These are phyloP conservation scores for Pseudogymnoascus sp. DNA, from an alignment of 2,329 filamentous ascomycete species.

Conservation along the genomic window DNA sequence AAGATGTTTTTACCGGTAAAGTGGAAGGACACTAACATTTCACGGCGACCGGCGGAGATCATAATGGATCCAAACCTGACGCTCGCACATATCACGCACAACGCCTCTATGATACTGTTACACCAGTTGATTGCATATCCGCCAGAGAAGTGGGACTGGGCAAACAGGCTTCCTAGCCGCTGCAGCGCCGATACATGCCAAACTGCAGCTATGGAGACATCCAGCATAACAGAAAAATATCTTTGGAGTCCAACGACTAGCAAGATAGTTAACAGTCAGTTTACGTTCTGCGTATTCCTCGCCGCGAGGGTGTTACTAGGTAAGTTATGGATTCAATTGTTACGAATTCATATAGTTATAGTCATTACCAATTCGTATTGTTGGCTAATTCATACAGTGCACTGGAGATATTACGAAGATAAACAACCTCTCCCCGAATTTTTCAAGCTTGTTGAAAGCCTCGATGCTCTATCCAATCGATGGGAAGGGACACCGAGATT, in stretches of 20 bases:
- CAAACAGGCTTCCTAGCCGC: slow-evolving; percentile 22
- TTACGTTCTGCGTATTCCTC: slow-evolving; percentile 27
- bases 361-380: background rate
- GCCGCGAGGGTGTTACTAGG: slow-evolving; percentile 25
- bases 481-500: slow-evolving; percentile 15
- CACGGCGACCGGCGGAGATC: slow-evolving; percentile 19
- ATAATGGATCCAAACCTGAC: slow-evolving; percentile 31
- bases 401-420: slow-evolving; percentile 20
- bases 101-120: slow-evolving; percentile 29
- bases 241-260: slow-evolving; percentile 19
- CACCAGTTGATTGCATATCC: slow-evolving; percentile 30
- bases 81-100: slow-evolving; percentile 30
- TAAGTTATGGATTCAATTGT: slow-evolving; percentile 11
- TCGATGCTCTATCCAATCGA: slow-evolving; percentile 20
- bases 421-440: slow-evolving; percentile 19
- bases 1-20: slow-evolving; percentile 37
- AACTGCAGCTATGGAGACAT: slow-evolving; percentile 25
- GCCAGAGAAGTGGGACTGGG: slow-evolving; percentile 17
- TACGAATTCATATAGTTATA: background rate
- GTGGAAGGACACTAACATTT: slow-evolving; percentile 32
- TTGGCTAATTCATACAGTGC: slow-evolving; percentile 13
- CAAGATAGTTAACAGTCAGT: slow-evolving; percentile 21
- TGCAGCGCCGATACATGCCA: slow-evolving; percentile 28
- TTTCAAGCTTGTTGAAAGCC: slow-evolving; percentile 20
- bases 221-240: slow-evolving; percentile 27